Percentiles rank a stretch among this genome's conserved stretches.
Evolutionary conservation across 2,329 filamentous ascomycete genomes (phyloP).

Genomic region (Didymella keratinophila): DNA sequence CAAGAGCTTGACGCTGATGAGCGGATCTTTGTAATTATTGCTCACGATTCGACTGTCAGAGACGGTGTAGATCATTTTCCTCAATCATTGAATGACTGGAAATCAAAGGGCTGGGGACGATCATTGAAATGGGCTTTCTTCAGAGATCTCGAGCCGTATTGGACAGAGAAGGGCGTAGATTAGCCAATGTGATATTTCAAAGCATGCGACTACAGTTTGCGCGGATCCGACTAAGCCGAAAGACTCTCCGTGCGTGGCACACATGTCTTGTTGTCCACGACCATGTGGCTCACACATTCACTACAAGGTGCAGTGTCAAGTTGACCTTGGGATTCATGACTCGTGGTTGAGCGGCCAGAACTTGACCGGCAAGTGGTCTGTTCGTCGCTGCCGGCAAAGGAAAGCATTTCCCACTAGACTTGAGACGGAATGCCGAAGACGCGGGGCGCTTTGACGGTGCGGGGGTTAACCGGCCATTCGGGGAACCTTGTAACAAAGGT

Average conservation of each 20-base stretch:
- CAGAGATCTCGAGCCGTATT: constrained; percentile 30
- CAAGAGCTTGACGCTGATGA: constrained; percentile 36
- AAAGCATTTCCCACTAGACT: background rate
- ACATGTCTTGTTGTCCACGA: background rate
- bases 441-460: background rate
- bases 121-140: constrained; percentile 39
- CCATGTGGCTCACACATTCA: background rate
- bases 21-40: constrained; percentile 37
- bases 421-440: constrained; percentile 6
- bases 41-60: constrained; percentile 38
- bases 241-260: background rate
- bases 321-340: background rate
- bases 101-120: constrained; percentile 34
- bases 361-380: background rate
- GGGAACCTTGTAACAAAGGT: background rate
- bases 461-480: background rate
- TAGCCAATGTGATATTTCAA: background rate
- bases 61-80: constrained; percentile 39
- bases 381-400: background rate
- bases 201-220: background rate
- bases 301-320: background rate
- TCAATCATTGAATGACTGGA: constrained; percentile 35
- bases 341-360: background rate
- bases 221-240: background rate
- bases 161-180: constrained; percentile 22